Base-by-base conservation (phyloP, 331 rosid species). In the Quercus phellos region DNA sequence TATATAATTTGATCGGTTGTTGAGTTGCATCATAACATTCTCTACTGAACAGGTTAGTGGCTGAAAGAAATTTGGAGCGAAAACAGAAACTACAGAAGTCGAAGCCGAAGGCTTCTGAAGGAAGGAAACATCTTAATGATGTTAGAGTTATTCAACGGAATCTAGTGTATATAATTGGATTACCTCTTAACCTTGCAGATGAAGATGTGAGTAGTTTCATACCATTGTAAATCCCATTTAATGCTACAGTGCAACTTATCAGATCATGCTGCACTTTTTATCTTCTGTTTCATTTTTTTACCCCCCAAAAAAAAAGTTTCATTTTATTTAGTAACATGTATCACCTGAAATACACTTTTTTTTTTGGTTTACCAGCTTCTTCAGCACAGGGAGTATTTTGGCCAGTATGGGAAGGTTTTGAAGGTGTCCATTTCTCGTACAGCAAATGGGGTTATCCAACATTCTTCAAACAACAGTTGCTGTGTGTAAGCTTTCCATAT, bases 381-480 rank as follows among this genome's bases (percentile, higher is more conserved):
- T 68, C 97, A 95, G 82, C 88, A 77, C 26, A 83, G 88, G 53
- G 99, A 95, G 75, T 95, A 95, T 79, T 95, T 95, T 90, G 92
- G 94, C 82, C 99, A 93, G 88, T 95, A 95, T 83, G 99, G 99
- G 75, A 93, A 93, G 91, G 98, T 95, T 81, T 78, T 90, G 66
- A 95, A 95, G 86, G 99, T 95, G 63, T 95, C 99, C 2, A 95
- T 95, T 97, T 93, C 98, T 67, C 91, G 99, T 79, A 95, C 99
- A 0, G 92, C 99, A 38, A 87, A 96, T 83, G 99, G 99, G 24
- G 88, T 90, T 77, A 89, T 95, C 85, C 99, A 95, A 73, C 99
- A 93, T 84, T 93, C 90, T 91, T 96, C 95, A 42, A 95, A 93
- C 85, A 91, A 88, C 82, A 91, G 98, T 32, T 95, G 99, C 87